These are phyloP conservation scores for Earliella scabrosa DNA, from an alignment of 1,284 basidiomycete genomes.

Conservation along the genomic window DNA sequence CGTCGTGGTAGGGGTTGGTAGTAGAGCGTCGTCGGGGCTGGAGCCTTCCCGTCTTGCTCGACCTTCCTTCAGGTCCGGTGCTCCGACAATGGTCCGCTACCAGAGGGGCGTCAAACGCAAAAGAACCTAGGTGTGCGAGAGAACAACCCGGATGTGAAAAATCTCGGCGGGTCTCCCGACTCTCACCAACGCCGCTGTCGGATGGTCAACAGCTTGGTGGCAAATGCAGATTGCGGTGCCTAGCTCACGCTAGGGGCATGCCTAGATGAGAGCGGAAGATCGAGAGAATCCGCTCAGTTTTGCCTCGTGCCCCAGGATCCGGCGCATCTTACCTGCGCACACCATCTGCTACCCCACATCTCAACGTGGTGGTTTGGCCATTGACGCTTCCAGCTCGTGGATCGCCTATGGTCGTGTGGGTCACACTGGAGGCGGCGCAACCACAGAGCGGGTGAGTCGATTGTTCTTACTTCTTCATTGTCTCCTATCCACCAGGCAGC, in stretches of 20 bases:
- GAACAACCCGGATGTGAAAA: conserved; percentile 2
- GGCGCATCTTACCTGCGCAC: conserved; percentile 1
- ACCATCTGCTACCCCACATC: not conserved
- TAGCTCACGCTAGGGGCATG: conserved; percentile 2
- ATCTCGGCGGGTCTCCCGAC: conserved; percentile 1
- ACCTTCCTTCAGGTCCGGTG: not conserved
- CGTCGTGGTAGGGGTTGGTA: too few species aligned
- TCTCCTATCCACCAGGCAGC: too few species aligned
- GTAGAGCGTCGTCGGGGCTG: too few species aligned
- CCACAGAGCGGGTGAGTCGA: too few species aligned
- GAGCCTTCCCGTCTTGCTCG: not conserved
- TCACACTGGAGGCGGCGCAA: too few species aligned
- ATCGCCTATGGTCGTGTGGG: not conserved
- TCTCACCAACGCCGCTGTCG: not conserved
- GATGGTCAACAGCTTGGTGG: not conserved
- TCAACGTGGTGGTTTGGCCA: too few species aligned
- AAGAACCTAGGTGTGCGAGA: not conserved
- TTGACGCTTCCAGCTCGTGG: not conserved
- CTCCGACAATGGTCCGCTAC: conserved; percentile 15
- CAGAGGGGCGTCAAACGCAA: not conserved
- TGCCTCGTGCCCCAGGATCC: conserved; percentile 9
- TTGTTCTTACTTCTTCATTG: too few species aligned
- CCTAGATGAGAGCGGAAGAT: conserved; percentile 7
- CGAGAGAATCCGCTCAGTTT: conserved; percentile 12
- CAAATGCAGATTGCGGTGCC: conserved; percentile 13